Conservation (phyloP, 2,329 filamentous ascomycete genomes). For the Immersiporthe knoxdaviesiana region DNA sequence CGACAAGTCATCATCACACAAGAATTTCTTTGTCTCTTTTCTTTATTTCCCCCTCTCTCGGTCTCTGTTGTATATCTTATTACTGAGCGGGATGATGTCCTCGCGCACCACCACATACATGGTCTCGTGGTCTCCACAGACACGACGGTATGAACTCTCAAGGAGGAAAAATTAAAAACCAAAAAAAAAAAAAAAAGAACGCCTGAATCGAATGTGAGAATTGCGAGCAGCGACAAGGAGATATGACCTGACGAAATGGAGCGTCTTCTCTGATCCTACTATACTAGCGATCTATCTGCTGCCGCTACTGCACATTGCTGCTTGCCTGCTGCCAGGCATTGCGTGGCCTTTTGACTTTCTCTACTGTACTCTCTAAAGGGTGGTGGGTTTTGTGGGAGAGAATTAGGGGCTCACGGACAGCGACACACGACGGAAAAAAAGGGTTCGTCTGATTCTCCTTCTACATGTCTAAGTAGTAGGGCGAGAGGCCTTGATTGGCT, state of each 20-base stretch:
- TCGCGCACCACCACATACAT: slow-evolving; percentile 18
- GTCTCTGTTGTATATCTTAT: slow-evolving; percentile 7
- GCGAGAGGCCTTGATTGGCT: slow-evolving; percentile 22
- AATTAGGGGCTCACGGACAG: neutral
- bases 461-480: slow-evolving; percentile 21
- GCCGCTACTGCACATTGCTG: slow-evolving; percentile 23
- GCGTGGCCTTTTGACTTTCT: neutral
- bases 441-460: slow-evolving; percentile 11
- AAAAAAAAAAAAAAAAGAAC: slow-evolving; percentile 15
- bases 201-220: neutral
- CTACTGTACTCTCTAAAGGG: neutral
- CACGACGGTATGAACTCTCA: slow-evolving; percentile 17
- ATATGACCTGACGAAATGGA: slow-evolving; percentile 4
- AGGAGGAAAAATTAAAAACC: too few relatives aligned
- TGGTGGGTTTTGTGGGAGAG: neutral
- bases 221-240: slow-evolving; percentile 13
- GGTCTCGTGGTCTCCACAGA: slow-evolving; percentile 20
- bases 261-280: slow-evolving; percentile 19
- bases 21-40: slow-evolving; percentile 18
- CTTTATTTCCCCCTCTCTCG: neutral
- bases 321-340: slow-evolving; percentile 6
- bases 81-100: slow-evolving; percentile 17
- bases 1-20: slow-evolving; percentile 14
- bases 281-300: slow-evolving; percentile 29
- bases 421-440: neutral